phyloP scores from a whole-genome alignment of 495 filamentous ascomycete genomes.

The Xylaria flabelliformis region DNA sequence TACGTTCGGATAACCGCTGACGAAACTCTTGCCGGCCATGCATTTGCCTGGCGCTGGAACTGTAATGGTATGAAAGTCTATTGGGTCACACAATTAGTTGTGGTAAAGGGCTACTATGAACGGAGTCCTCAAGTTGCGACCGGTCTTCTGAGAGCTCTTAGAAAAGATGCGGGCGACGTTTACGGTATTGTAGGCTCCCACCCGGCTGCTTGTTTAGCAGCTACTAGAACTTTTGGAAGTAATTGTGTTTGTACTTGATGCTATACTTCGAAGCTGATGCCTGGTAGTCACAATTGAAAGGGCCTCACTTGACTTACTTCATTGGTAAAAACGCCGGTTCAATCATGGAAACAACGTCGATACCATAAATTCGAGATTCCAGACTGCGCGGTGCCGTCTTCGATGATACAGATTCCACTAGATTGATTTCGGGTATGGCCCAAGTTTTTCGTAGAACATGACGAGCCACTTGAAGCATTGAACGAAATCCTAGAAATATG shows the following conservation, averaged over 20 bases:
- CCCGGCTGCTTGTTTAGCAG: not conserved
- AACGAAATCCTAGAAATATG: not conserved
- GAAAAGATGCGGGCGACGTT: not conserved
- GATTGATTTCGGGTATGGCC: not conserved
- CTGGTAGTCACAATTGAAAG: not conserved
- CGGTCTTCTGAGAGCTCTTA: not conserved
- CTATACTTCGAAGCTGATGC: not conserved
- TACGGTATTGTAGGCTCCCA: not conserved
- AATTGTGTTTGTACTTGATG: not conserved
- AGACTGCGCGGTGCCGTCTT: not conserved
- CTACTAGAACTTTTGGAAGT: not conserved
- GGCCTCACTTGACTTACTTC: not conserved
- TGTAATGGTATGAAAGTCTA: not conserved
- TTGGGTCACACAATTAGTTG: conserved; percentile 1
- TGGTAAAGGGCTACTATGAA: not conserved
- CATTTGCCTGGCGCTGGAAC: not conserved
- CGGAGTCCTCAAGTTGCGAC: not conserved
- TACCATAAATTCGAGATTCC: not conserved
- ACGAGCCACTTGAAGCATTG: not conserved
- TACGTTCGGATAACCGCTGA: not conserved
- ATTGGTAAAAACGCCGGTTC: not conserved
- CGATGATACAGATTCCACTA: not conserved
- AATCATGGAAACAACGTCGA: not conserved
- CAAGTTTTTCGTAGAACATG: not conserved
- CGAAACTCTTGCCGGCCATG: not conserved